Base-by-base conservation (phyloP, 2,329 filamentous ascomycete species). In the Rhexocercosporidium sp. region DNA sequence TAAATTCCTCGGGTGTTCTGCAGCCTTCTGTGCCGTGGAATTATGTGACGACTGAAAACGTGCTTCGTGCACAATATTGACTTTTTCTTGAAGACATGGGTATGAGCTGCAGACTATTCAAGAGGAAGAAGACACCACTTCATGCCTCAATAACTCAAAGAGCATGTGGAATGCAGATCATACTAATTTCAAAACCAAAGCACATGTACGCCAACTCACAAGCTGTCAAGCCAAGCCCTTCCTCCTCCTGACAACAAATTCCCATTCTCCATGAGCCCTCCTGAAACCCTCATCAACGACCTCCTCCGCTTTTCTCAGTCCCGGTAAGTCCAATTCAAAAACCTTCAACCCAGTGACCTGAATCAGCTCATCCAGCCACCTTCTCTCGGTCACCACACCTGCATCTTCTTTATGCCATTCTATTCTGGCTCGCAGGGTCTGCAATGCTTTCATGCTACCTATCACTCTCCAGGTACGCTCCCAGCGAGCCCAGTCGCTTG, bases 401-500 rank as follows among this genome's bases (percentile, higher is more conserved):
- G 68, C 47, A 25, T 65, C 63, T 9, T 31, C 51, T 5, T 69
- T 66, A 0, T 66, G 68, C 71, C 70, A 72, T 20, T 65, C 49
- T 37, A 73, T 71, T 12, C 49, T 60, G n/a, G 66, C 62, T 41
- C 46, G 44, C 14, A 72, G 18, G 9, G 53, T 51, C 29, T 66
- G 44, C 2, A 73, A 56, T 7, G 56, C 39, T 31, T 67, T 68
- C 66, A 73, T 73, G 29, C 69, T 72, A 0, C 66, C 70, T 6
- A 73, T 44, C 1, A 73, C 65, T 29, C 69, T 61, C 70, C 72
- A 73, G 4, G 66, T 68, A 11, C 72, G 65, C 39, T 73, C 68
- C 72, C 72, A 73, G 4, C 72, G 54, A 12, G 59, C 60, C 4
- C 44, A 44, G 14, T 73, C 64, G n/a, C 67, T 72, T 14, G 29